These are phyloP conservation scores for Diaporthe vexans DNA, from an alignment of 2,329 filamentous ascomycete species.

Conservation along the genomic window DNA sequence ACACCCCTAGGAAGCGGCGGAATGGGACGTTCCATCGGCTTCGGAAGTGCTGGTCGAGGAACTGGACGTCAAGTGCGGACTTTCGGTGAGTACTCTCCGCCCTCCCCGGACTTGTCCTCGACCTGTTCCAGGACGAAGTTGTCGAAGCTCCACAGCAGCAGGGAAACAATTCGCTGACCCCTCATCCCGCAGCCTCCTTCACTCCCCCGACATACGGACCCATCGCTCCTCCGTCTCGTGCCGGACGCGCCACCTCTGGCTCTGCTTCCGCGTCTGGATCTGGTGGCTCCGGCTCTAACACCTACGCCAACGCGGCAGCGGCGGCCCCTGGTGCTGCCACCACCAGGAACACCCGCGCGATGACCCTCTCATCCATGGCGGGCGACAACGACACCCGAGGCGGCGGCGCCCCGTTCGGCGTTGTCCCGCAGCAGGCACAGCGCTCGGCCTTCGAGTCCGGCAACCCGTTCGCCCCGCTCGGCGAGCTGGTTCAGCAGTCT, in stretches of 20 bases:
- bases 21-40: neutral
- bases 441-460: neutral
- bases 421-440: too few species aligned
- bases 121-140: neutral
- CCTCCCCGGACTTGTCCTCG: neutral
- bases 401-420: neutral
- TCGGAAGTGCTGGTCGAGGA: slow-evolving; percentile 1
- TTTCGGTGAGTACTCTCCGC: neutral
- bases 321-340: neutral
- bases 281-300: neutral
- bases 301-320: neutral
- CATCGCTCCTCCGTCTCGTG: slow-evolving; percentile 28
- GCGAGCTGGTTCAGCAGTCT: neutral
- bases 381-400: neutral
- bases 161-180: neutral
- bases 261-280: neutral
- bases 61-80: slow-evolving; percentile 10
- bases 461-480: slow-evolving; percentile 32
- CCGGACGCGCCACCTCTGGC: neutral
- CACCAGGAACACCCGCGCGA: neutral
- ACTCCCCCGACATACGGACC: slow-evolving; percentile 32
- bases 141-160: too few species aligned
- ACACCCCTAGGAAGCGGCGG: neutral
- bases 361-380: neutral
- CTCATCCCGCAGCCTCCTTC: slow-evolving; percentile 14